Conservation (phyloP, 164 flowering plant species). For the Piper longum region DNA sequence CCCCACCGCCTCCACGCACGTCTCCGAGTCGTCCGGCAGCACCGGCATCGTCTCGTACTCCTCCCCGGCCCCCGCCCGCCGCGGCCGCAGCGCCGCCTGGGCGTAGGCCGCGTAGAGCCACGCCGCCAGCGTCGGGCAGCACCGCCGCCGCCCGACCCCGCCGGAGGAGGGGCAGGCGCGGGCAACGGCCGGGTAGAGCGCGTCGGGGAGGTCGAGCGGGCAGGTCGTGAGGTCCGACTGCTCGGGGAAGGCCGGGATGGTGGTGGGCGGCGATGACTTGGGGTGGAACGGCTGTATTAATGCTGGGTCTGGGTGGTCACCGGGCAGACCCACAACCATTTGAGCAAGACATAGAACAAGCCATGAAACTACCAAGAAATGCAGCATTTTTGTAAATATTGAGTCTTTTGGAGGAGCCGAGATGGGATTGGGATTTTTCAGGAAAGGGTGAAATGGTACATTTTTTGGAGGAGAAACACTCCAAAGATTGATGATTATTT, state of each 20-base stretch:
- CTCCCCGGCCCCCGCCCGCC: slow-evolving; percentile 1
- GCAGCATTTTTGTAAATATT: too few relatives aligned
- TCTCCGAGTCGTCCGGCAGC: slow-evolving; percentile 84
- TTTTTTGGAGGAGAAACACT: too few relatives aligned
- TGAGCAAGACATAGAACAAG: too few relatives aligned
- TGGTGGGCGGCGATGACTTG: slow-evolving; percentile 20
- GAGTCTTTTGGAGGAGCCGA: too few relatives aligned
- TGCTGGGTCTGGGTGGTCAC: slow-evolving; percentile 2
- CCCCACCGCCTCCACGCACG: slow-evolving; percentile 58
- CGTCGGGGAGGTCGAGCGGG: slow-evolving; percentile 53
- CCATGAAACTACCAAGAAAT: too few relatives aligned
- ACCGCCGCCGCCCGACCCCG: slow-evolving; percentile 24
- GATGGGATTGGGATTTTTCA: too few relatives aligned
- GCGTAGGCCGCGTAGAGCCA: slow-evolving; percentile 84
- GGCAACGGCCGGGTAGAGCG: slow-evolving; percentile 34
- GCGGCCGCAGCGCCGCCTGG: slow-evolving; percentile 53
- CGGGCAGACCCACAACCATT: not conserved
- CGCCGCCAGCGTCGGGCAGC: slow-evolving; percentile 87
- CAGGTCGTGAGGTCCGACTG: slow-evolving; percentile 54
- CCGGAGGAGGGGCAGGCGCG: slow-evolving; percentile 36
- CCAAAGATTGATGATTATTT: too few relatives aligned
- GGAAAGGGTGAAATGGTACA: too few relatives aligned
- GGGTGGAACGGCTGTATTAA: slow-evolving; percentile 7
- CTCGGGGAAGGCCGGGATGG: slow-evolving; percentile 88
- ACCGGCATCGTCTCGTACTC: slow-evolving; percentile 31